These are phyloP conservation scores for Paxillus ammoniavirescens DNA, from an alignment of 768 basidiomycete species.

Conservation along the genomic window DNA sequence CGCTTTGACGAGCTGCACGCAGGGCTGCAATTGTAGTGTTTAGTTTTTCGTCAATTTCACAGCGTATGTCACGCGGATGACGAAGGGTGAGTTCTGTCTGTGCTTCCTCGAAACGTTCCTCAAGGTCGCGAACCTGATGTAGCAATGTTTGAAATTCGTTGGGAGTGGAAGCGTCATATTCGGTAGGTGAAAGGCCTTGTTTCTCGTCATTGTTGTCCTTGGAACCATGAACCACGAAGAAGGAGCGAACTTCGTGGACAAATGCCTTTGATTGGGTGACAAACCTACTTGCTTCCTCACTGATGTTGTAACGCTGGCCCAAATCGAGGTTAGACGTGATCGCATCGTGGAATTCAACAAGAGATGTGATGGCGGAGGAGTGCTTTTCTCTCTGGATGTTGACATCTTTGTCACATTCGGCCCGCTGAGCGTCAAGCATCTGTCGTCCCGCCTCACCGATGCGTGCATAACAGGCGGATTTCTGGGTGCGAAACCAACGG, in stretches of 20 bases:
- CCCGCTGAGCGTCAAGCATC: conserved; percentile 27
- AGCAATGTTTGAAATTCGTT: conserved; percentile 11
- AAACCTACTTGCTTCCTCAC: conserved; percentile 19
- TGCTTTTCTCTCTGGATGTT: conserved; percentile 24
- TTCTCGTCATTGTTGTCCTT: conserved; percentile 9
- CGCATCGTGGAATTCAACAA: conserved; percentile 21
- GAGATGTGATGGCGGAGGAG: conserved; percentile 21
- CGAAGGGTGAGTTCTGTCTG: conserved; percentile 29
- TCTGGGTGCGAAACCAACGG: conserved; percentile 31
- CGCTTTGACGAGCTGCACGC: conserved; percentile 21
- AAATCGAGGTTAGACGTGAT: conserved; percentile 24
- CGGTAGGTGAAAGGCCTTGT: not conserved
- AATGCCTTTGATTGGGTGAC: conserved; percentile 25
- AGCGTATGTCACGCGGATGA: conserved; percentile 14
- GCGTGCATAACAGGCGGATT: conserved; percentile 27
- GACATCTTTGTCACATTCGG: conserved; percentile 26
- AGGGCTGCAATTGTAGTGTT: conserved; percentile 15
- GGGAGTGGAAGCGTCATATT: not conserved
- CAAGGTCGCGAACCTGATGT: conserved; percentile 20
- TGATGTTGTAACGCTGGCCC: conserved; percentile 26
- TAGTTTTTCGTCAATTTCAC: conserved; percentile 20
- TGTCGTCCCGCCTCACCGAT: conserved; percentile 30
- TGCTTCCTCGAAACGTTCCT: conserved; percentile 30
- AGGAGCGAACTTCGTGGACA: conserved; percentile 21
- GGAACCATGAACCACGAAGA: conserved; percentile 23